Evolutionary conservation across 495 filamentous ascomycete species (phyloP), one percentile per base, ranked within the genome.

Genomic region (Pyrenula aspistea): DNA sequence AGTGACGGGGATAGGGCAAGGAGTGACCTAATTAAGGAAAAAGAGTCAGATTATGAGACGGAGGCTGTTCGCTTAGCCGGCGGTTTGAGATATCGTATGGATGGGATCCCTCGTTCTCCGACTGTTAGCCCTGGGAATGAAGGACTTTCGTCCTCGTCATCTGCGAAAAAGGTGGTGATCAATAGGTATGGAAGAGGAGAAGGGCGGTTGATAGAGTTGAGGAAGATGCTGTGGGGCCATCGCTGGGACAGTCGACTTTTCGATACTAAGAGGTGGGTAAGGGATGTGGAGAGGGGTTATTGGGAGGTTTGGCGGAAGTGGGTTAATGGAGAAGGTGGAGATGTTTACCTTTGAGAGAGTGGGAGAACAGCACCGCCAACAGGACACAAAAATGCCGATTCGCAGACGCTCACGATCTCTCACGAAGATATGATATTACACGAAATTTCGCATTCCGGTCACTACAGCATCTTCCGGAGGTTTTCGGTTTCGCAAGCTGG

Each of bases 181-280:
- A 71, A 69, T 11, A 65, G 67, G 24, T 71, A 75, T 49, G 82
- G 85, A 25, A 72, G 81, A 54, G 84, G 80, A 10, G 60, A 63
- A 12, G 91, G 90, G 19, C 72, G 88, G 49, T 71, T 96, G 56
- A 78, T 80, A 15, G 86, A 92, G 51, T 70, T 95, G 57, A 78
- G 93, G 57, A 84, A 79, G 64, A 70, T 96, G 67, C 69, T 99
- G 53, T 97, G 86, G 67, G 79, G 86, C 58, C 83, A 82, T 59
- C 83, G 91, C 57, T 91, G 88, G 83, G 82, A 72, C 24, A 92
- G 89, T 65, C 84, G 83, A 53, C 76, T 97, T 42, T 99, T 97
- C 68, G 87, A 99, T 70, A 99, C 93, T 22, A 76, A 73, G 60
- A 79, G 94, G 59, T 99, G 93, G 93, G 93, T 99, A 49, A 73